Conservation (phyloP, 2,329 filamentous ascomycete genomes). For the Pseudocercospora cruenta region DNA sequence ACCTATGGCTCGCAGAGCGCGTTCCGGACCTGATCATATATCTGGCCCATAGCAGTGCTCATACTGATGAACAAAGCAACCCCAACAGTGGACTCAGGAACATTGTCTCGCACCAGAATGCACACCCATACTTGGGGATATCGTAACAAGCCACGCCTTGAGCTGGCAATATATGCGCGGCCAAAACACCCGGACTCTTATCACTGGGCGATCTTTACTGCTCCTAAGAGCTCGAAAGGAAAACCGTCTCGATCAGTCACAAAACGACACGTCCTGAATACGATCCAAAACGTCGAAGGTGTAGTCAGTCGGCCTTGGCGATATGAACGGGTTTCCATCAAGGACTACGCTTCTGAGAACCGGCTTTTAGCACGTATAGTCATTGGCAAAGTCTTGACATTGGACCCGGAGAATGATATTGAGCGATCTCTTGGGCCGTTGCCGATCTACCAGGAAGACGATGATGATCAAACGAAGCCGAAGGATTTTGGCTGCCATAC, state of each 20-base stretch:
- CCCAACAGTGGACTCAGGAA: neutral
- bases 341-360: constrained; percentile 10
- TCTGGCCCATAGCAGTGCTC: neutral
- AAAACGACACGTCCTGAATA: constrained; percentile 28
- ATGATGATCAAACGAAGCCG: constrained; percentile 8
- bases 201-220: constrained; percentile 32
- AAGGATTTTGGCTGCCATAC: constrained; percentile 17
- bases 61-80: neutral
- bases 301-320: constrained; percentile 21
- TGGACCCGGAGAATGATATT: neutral
- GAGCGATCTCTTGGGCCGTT: constrained; percentile 13
- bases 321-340: constrained; percentile 15
- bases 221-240: constrained; percentile 22
- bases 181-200: constrained; percentile 29
- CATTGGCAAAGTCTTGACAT: constrained; percentile 20
- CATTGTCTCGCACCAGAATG: neutral
- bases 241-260: constrained; percentile 10
- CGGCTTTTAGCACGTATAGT: constrained; percentile 17
- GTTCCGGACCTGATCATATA: neutral
- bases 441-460: constrained; percentile 19
- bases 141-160: constrained; percentile 31
- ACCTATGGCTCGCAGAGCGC: neutral
- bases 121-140: neutral
- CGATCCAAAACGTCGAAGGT: constrained; percentile 15
- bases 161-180: constrained; percentile 32